Evolutionary conservation across 306 rosid genomes (phyloP).

Genomic region (Phaseolus lunatus): DNA sequence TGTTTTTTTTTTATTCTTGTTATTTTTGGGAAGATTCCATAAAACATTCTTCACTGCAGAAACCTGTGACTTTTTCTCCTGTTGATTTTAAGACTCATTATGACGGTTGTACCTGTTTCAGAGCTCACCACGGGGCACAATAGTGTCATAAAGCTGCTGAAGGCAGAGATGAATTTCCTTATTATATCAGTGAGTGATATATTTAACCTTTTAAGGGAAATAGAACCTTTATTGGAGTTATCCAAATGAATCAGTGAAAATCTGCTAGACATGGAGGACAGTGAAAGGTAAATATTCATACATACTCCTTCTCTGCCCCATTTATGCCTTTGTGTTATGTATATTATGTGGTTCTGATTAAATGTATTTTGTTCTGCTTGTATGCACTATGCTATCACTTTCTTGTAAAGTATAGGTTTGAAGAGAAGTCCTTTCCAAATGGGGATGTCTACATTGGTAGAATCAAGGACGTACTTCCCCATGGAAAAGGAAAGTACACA

Average conservation of each 20-base stretch:
- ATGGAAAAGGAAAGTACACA: constrained; percentile 82
- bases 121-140: constrained; percentile 20
- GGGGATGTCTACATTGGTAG: constrained; percentile 75
- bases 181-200: constrained; percentile 28
- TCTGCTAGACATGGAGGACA: constrained; percentile 57
- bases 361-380: constrained; percentile 17
- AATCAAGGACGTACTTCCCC: constrained; percentile 65
- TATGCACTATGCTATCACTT: constrained; percentile 35
- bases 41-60: constrained; percentile 27
- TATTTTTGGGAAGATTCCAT: constrained; percentile 25
- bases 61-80: constrained; percentile 16
- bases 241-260: constrained; percentile 37
- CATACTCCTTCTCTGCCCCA: constrained; percentile 1
- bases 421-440: constrained; percentile 68
- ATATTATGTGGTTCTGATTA: constrained; percentile 27
- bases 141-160: constrained; percentile 37
- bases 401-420: constrained; percentile 50
- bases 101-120: constrained; percentile 43
- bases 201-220: constrained; percentile 42
- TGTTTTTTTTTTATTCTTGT: background rate
- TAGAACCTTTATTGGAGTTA: constrained; percentile 29
- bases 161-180: constrained; percentile 36
- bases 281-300: constrained; percentile 58
- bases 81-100: constrained; percentile 30
- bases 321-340: constrained; percentile 23